These are phyloP conservation scores for Capronia americana DNA, from an alignment of 2,329 filamentous ascomycete species.

Conservation along the genomic window DNA sequence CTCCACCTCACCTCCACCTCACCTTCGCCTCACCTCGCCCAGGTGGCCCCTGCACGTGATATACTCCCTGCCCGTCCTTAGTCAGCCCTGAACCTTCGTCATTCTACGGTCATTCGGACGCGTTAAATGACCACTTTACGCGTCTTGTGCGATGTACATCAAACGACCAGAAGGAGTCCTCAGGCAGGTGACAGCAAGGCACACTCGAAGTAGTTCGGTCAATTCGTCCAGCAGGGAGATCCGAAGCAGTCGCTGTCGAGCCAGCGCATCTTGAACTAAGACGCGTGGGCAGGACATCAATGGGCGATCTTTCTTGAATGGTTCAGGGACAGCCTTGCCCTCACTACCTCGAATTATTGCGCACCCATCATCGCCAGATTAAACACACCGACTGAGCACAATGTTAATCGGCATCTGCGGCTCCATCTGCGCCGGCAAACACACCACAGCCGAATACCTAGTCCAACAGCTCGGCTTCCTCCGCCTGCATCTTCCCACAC, in stretches of 20 bases:
- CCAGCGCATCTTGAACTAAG: not conserved
- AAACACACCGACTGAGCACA: slow-evolving; percentile 42
- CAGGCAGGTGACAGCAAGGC: not conserved
- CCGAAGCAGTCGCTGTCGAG: not conserved
- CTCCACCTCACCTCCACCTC: not conserved
- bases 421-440: slow-evolving; percentile 89
- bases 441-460: slow-evolving; percentile 85
- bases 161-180: not conserved
- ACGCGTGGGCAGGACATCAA: not conserved
- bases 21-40: not conserved
- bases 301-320: not conserved
- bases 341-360: not conserved
- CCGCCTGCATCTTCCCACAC: slow-evolving; percentile 66
- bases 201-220: too few relatives aligned
- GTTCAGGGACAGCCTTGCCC: not conserved
- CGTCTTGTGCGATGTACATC: slow-evolving; percentile 9
- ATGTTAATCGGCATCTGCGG: slow-evolving; percentile 63
- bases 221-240: not conserved
- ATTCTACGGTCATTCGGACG: slow-evolving; percentile 4
- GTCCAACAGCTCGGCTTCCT: slow-evolving; percentile 83
- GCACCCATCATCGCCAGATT: not conserved
- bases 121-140: slow-evolving; percentile 36
- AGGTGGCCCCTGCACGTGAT: not conserved
- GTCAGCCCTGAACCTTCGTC: not conserved
- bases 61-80: not conserved